Base-by-base conservation (phyloP, 805 yeast species). In the Wickerhamomyces kurtzmanii region DNA sequence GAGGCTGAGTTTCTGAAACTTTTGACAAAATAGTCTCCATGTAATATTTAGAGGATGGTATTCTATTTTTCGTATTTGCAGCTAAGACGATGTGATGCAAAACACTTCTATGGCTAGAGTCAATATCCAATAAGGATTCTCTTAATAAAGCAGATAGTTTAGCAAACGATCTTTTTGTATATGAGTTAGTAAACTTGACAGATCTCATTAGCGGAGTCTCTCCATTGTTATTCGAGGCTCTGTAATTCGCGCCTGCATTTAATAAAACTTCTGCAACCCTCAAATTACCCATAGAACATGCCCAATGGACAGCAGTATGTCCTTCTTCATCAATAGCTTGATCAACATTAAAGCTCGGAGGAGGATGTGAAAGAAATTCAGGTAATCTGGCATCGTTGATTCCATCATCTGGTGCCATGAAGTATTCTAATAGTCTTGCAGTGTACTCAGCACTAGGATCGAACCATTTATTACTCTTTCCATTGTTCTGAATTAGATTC, bases 221-320 rank as follows among this genome's bases (percentile, higher is more conserved):
- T 1, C 96, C 96, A 24, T 68, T 66, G 34, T 74, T 66, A 43
- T 81, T 81, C 11, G 68, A 54, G 4, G 64, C 62, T 25, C 65
- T 53, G 31, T 71, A 68, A 53, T 76, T 70, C 3, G 94, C 91
- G 5, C 95, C 94, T 22, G 78, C 72, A 17, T 74, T 63, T 17
- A 84, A 55, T 23, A 91, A 62, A 10, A 86, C 68, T 39, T 80
- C 91, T 31, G 84, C 75, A 55, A 87, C 75, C 26, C 68, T 69
- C 19, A 79, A 55, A 48, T 78, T 83, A 4, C 97, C 98, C 71
- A 91, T 85, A 1, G 97, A 81, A 34, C 96, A 85, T 0, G 97
- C 94, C 96, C 97, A 91, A 54, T 91, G 98, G 40, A 91, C 75
- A 2, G 94, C 80, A 0, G 96, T 82, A 47, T 91, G 93, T 2